Base-by-base conservation (phyloP, 2,329 filamentous ascomycete species). In the Coniochaeta prunicola region DNA sequence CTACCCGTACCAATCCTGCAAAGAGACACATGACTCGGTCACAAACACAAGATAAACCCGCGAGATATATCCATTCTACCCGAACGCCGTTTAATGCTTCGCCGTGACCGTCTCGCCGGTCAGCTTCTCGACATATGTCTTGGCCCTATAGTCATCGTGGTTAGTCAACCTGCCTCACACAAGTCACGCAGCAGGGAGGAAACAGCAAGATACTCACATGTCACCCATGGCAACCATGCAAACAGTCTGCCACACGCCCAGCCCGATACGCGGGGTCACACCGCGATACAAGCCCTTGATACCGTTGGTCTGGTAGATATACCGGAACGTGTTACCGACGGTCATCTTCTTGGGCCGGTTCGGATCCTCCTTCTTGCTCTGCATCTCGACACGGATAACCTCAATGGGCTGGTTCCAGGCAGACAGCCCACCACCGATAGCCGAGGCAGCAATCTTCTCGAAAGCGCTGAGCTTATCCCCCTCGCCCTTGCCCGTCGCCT, bases 381-480 rank as follows among this genome's bases (percentile, higher is more conserved):
- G 94, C 91, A 99, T 97, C 85, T 99, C 94, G 62, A 99, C 93
- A 64, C 94, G 91, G 74, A 99, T 97, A 73, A 99, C 94, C 85
- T 99, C 94, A 73, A 99, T 99, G 63, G 94, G 94, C 83, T 99
- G 94, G 79, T 99, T 99, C 94, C 94, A 99, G 64, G 94, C 94
- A 63, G 87, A 92, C 69, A 99, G 82, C 73, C 94, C 94, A 84
- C 94, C 94, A 79, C 94, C 94, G 10, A 99, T 73, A 64, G 86
- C 85, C 63, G 88, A 91, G 54, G 94, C 92, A 59, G 91, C 73
- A 71, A 99, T 88, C 85, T 97, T 97, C 82, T 99, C 94, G 61
- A 80, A 72, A 31, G 89, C 85, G 66, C 78, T 80, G 64, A 99
- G 85, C 80, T 91, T 92, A 73, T 93, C 85, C 65, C 81, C 80